Evolutionary conservation across 2,329 filamentous ascomycete genomes (phyloP), one percentile per base, ranked within the genome.

Genomic region (Paraphoma chrysanthemicola): DNA sequence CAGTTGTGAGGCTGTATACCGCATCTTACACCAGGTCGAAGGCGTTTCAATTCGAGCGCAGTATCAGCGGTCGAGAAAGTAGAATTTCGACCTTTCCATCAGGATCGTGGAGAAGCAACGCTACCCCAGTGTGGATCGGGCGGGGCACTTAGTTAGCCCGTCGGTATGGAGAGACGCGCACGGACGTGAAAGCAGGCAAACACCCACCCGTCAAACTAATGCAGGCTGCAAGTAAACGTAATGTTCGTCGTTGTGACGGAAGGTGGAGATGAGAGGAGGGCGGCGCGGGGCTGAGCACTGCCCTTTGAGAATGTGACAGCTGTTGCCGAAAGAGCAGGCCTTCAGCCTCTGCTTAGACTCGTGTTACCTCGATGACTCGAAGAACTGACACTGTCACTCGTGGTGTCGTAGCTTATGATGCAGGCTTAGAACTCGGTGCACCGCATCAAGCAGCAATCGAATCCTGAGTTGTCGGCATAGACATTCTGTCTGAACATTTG

Each of bases 271-370:
- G 30, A 29, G 23, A 9, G 33, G 29, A 33, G 47, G 48, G 39
- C 39, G 39, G 14, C 17, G 46, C 17, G 28, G 23, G 48, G 39
- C 48, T 49, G 48, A 50, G 48, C 38, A 43, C 31, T 12, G 48
- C 38, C 28, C n/a, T 30, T 12, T 31, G 10, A 42, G 3, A 42
- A 42, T 9, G 12, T 42, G n/a, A 42, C 39, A 42, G 39, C 39
- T 16, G 10, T 8, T 43, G 28, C 42, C 1, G 4, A 18, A 18
- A 36, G n/a, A 44, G 48, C 14, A 43, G 36, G 48, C 48, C 5
- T 5, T 23, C 23, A 23, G 23, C 23, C 23, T 23, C 23, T 23
- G 31, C 33, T 10, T 23, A 41, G 17, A 30, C 9, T n/a, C n/a
- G 10, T 11, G 33, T n/a, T n/a, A 38, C 10, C 33, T n/a, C 16